These are phyloP conservation scores for Xerocomus brunneocitrinus DNA, from an alignment of 768 basidiomycete genomes.

Conservation along the genomic window DNA sequence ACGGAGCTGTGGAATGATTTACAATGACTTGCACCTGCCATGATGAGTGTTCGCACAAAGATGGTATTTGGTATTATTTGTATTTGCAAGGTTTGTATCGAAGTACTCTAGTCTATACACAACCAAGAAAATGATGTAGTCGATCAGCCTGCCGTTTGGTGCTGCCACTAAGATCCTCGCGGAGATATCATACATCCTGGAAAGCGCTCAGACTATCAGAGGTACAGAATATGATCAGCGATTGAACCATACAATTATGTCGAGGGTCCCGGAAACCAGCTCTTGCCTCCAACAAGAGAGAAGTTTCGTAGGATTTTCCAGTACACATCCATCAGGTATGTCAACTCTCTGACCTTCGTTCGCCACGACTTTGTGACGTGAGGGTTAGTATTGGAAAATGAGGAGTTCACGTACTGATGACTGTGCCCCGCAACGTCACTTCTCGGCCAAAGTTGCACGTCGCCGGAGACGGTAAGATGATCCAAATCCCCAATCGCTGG, in stretches of 20 bases:
- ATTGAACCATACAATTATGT: constrained; percentile 53
- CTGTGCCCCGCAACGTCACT: constrained; percentile 83
- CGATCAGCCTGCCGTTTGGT: not conserved
- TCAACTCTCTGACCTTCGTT: constrained; percentile 81
- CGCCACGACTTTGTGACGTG: constrained; percentile 50
- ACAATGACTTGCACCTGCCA: constrained; percentile 33
- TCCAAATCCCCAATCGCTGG: constrained; percentile 88
- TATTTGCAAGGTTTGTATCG: not conserved
- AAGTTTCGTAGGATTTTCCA: constrained; percentile 54
- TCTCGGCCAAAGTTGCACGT: constrained; percentile 88
- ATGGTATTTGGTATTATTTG: constrained; percentile 26
- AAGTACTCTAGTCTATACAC: too few relatives aligned
- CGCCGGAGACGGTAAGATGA: constrained; percentile 90
- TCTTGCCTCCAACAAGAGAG: constrained; percentile 30
- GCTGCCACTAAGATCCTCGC: not conserved
- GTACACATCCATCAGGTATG: constrained; percentile 76
- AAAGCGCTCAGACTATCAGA: not conserved
- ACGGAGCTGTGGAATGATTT: constrained; percentile 8
- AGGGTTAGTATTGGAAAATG: not conserved
- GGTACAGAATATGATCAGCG: not conserved
- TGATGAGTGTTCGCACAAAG: constrained; percentile 22
- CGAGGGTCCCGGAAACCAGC: constrained; percentile 79
- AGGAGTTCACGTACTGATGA: constrained; percentile 54
- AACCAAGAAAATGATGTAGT: not conserved
- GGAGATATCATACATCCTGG: constrained; percentile 6